Evolutionary conservation across 257 asterid species (phyloP), one percentile per base, ranked within the genome.

Genomic region (Cordia subcordata): DNA sequence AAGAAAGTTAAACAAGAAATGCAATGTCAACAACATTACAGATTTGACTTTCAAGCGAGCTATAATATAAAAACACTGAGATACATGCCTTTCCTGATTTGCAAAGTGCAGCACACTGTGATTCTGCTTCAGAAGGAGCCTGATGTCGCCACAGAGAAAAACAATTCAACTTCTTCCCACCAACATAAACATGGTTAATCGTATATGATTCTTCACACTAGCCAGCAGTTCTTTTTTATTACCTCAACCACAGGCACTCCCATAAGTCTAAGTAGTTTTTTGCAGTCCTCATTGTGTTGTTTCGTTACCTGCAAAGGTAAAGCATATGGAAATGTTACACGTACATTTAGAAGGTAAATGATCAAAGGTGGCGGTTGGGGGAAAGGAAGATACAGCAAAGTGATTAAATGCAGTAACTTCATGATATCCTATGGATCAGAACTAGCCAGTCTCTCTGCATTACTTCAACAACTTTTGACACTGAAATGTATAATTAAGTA

Each of bases 111-210:
- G 96, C 94, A 86, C 99, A 93, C 70, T 89, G 84, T 50, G 99
- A 97, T 78, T 89, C 99, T 62, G 99, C 99, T 85, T 93, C 99
- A 60, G 94, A 81, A 73, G 97, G 96, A 77, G 99, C 99, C 97
- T 92, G 63, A 47, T 52, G 74, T 67, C 55, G 55, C 16, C 46
- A 62, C 64, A 44, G 59, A 61, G 27, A 64, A 65, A 11, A 66
- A 21, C 22, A 42, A 11, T 37, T 53, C 46, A 16, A 27, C 4
- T 11, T 18, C 15, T 23, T 8, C 33, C n/a, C 53, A 49, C 4
- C 46, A 38, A 1, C n/a, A 46, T 6, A 13, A 18, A 27, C 17
- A 20, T 27, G 23, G 17, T 11, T 39, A 53, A 20, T 27, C 35
- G 35, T 27, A 47, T 27, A 57, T 40, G 8, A 37, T 63, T 19